Evolutionary conservation across 2,329 filamentous ascomycete species (phyloP), one percentile per base, ranked within the genome.

Genomic region (Colletotrichum endophyticum): DNA sequence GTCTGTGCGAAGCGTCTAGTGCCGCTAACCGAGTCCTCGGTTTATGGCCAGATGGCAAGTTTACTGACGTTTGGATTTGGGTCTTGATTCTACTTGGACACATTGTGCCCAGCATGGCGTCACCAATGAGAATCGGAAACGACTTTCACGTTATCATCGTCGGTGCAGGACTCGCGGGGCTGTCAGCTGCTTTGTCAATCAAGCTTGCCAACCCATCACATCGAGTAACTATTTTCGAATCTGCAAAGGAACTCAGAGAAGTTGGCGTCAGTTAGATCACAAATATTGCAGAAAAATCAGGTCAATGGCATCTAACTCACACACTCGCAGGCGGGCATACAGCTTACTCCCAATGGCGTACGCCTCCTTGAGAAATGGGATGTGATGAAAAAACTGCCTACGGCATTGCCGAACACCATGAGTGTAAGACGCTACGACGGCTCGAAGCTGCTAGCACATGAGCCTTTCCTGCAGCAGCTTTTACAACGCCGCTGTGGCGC

Each of bases 391-490:
- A 16, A 27, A n/a, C 62, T 69, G 6, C 59, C 57, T 15, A 63
- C 56, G 25, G 67, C 63, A n/a, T 62, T 39, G 53, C 73, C 73
- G n/a, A 5, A 44, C n/a, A 62, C 73, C 15, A 69, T 76, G 34
- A 76, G 67, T 9, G 73, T 76, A 56, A 61, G 61, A 59, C 68
- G 73, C 7, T 76, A 76, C 53, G 73, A 76, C 39, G 73, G 69
- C 16, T 72, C 69, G 25, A 28, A 11, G 49, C 16, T 69, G 36
- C 69, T 76, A 22, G 69, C 69, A 25, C 59, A 66, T 36, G 69
- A 72, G 19, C 32, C 53, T 13, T 16, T 22, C 12, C 44, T 76
- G 25, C 69, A 57, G 28, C 30, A 44, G 8, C 25, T 56, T 5
- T 27, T 67, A 25, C 34, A 30, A 32, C 32, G 39, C 16, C 64